Percentiles rank a stretch among this genome's conserved stretches.
phyloP scores from a whole-genome alignment of 1,284 basidiomycete genomes.

The Sanghuangporus weigelae region DNA sequence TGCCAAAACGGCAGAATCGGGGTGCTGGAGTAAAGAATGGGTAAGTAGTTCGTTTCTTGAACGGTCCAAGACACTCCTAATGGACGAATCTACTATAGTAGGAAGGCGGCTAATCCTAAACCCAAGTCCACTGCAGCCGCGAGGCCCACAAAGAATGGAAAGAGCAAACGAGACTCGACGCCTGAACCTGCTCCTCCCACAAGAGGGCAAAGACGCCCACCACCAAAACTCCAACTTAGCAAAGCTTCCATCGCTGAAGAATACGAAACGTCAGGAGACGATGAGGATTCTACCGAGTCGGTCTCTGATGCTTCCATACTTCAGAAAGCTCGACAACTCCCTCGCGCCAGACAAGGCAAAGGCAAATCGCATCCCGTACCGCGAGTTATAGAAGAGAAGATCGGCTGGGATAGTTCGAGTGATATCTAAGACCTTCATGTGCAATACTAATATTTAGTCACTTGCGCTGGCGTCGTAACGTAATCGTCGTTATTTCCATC shows the following conservation, averaged over 20 bases:
- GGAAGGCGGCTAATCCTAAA: not conserved
- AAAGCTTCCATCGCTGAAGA: no score
- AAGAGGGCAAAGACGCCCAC: not conserved
- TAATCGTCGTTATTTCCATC: no score
- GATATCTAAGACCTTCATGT: not conserved
- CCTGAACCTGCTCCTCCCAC: not conserved
- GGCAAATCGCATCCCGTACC: not conserved
- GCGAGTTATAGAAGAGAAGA: constrained; percentile 1
- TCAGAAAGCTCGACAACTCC: not conserved
- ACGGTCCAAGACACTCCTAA: not conserved
- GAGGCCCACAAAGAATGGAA: constrained; percentile 7
- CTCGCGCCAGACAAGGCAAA: not conserved
- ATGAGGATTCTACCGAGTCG: no score
- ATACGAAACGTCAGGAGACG: no score
- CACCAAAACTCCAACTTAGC: not conserved
- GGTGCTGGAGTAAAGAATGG: constrained; percentile 1
- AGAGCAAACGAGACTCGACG: not conserved
- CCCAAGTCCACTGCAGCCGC: not conserved
- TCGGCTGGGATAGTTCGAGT: constrained; percentile 9
- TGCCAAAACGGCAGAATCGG: constrained; percentile 16
- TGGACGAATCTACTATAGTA: not conserved
- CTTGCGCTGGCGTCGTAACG: no score
- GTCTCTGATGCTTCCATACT: no score
- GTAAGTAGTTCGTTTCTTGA: not conserved
- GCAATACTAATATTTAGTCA: no score